These are phyloP conservation scores for Stevia rebaudiana DNA, from an alignment of 140 eudicot species.

Conservation along the genomic window DNA sequence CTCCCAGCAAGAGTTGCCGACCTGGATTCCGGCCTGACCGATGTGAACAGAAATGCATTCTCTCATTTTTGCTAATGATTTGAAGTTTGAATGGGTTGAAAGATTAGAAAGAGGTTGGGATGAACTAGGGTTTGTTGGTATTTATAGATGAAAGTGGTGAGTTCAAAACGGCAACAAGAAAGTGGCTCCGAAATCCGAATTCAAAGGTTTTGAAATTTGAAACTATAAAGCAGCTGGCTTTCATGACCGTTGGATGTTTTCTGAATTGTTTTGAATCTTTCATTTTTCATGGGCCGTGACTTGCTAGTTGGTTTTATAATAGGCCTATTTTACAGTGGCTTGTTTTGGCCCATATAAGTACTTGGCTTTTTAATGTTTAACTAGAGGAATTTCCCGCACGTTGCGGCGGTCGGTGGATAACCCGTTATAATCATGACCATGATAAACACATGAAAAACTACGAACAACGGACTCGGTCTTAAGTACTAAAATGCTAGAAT, in stretches of 20 bases:
- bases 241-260: neutral
- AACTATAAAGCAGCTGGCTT: neutral
- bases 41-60: slow-evolving; percentile 84
- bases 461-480: too few relatives aligned
- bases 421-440: too few relatives aligned
- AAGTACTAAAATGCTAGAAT: too few relatives aligned
- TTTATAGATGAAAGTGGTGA: slow-evolving; percentile 11
- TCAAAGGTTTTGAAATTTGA: slow-evolving; percentile 17
- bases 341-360: too few relatives aligned
- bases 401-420: too few relatives aligned
- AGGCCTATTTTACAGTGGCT: too few relatives aligned
- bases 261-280: neutral
- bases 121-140: slow-evolving; percentile 14
- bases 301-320: slow-evolving; percentile 8
- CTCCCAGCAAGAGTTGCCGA: slow-evolving; percentile 77
- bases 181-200: slow-evolving; percentile 18
- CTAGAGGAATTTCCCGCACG: too few relatives aligned
- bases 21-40: slow-evolving; percentile 82
- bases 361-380: too few relatives aligned
- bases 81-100: neutral
- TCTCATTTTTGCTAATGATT: slow-evolving; percentile 41
- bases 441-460: too few relatives aligned
- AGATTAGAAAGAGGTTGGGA: neutral
- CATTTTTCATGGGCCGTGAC: neutral
- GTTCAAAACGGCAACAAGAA: neutral